Base-by-base conservation (phyloP, 257 asterid species). In the Nicotiana tabacum region DNA sequence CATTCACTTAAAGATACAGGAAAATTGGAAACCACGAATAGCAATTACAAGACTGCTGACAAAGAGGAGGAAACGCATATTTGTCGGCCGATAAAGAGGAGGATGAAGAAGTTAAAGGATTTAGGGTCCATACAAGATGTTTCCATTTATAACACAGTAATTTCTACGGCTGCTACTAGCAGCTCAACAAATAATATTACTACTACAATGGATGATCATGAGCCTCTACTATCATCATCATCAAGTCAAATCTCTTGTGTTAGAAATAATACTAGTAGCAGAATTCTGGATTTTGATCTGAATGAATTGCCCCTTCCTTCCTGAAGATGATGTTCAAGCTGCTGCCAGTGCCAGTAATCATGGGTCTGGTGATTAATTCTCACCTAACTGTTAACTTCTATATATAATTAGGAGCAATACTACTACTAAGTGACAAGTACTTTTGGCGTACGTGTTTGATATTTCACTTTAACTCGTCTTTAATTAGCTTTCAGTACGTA, bases 201-300 rank as follows among this genome's bases (percentile, higher is more conserved):
- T 12, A 76, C 65, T 32, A 18, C 39, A 7, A n/a, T 35, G 39
- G 39, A 39, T 16, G 78, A 57, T 57, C 21, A 57, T 57, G 2
- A 57, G 62, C 62, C 24, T 15, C 62, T 32, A 56, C 56, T 51
- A 6, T 80, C 77, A 53, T 53, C 58, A 24, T 60, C 58, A 24
- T 60, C 84, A 30, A 43, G 60, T 43, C 82, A 82, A 61, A 72
- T 32, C 27, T 66, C 77, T 2, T 72, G 80, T 1, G 17, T 48
- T 6, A 70, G 81, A 61, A 87, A 85, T 85, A 84, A 62, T 56
- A 77, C 62, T 21, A 32, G 24, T 57, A 70, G 64, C 58, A 82
- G 82, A 81, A 33, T 82, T 64, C 18, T 88, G 62, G 89, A 83
- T 27, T 80, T 92, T 61, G 94, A 92, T 80, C 92, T 90, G 64